Evolutionary conservation across 2,329 filamentous ascomycete species (phyloP).

Genomic region (Colletotrichum viniferum): DNA sequence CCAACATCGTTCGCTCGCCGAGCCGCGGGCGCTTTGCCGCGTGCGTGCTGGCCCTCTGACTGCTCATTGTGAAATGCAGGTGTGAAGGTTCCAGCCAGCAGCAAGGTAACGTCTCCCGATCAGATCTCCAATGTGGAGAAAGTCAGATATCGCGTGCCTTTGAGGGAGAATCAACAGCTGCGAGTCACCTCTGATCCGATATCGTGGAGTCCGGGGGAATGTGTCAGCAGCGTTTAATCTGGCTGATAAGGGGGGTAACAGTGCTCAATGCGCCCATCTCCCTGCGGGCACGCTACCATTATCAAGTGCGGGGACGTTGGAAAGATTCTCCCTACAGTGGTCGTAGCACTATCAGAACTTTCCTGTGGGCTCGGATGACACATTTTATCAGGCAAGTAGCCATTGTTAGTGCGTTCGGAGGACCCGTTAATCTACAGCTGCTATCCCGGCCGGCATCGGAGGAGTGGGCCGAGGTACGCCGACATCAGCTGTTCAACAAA

Average conservation of each 20-base stretch:
- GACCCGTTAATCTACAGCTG: background rate
- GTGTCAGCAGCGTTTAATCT: background rate
- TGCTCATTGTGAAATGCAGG: background rate
- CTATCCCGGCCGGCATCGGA: background rate
- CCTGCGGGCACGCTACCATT: background rate
- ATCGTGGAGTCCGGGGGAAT: background rate
- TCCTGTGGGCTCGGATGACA: background rate
- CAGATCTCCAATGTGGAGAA: background rate
- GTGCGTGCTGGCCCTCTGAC: background rate
- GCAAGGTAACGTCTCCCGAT: background rate
- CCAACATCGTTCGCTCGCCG: constrained; percentile 29
- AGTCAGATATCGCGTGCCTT: background rate
- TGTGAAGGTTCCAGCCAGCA: background rate
- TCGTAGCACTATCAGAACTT: background rate
- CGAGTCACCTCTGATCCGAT: background rate
- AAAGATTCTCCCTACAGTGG: background rate
- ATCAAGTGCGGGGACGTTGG: background rate
- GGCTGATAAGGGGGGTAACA: background rate
- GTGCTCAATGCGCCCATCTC: background rate
- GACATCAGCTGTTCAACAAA: background rate
- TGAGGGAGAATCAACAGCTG: background rate
- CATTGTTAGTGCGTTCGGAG: background rate
- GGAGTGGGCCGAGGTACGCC: background rate
- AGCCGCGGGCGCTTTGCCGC: constrained; percentile 24
- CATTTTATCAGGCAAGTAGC: background rate